These are phyloP conservation scores for Nakazawaea wyomingensis DNA, from an alignment of 805 yeast genomes.

Conservation along the genomic window DNA sequence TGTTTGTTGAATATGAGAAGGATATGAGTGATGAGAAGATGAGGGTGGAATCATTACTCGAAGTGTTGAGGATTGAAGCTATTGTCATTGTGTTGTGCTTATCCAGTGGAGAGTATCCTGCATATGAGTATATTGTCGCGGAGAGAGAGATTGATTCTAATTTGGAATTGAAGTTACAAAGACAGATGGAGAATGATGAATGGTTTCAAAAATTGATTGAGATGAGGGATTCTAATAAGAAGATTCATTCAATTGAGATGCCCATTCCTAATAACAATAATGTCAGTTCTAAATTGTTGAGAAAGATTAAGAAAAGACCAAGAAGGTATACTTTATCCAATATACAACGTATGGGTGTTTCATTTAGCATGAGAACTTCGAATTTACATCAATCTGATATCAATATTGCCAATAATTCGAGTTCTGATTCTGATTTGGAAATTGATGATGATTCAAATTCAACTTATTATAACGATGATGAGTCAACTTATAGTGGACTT, in stretches of 20 bases:
- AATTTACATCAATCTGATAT: conserved; percentile 34
- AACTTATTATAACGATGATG: conserved; percentile 7
- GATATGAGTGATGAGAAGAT: conserved; percentile 69
- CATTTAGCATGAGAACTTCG: conserved; percentile 70
- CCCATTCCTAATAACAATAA: conserved; percentile 8
- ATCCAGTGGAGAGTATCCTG: conserved; percentile 44
- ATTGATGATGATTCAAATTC: conserved; percentile 19
- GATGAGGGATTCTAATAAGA: conserved; percentile 43
- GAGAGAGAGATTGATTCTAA: conserved; percentile 43
- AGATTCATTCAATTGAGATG: conserved; percentile 3
- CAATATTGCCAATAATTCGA: conserved; percentile 15
- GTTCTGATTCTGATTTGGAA: conserved; percentile 9
- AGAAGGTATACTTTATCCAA: conserved; percentile 53
- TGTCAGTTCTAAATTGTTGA: conserved; percentile 20
- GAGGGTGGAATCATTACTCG: conserved; percentile 59
- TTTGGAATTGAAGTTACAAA: conserved; percentile 42
- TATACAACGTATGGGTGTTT: conserved; percentile 71
- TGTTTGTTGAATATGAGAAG: conserved; percentile 72
- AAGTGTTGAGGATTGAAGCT: conserved; percentile 80
- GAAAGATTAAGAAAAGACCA: conserved; percentile 24
- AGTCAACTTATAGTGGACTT: conserved; percentile 9
- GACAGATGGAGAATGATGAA: conserved; percentile 50
- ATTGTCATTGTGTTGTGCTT: conserved; percentile 71
- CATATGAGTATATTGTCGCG: conserved; percentile 72
- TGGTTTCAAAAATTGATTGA: conserved; percentile 80